Percentiles rank a stretch among this genome's conserved stretches.
These are phyloP conservation scores for Rubia peregrina DNA, from an alignment of 305 asterid genomes.

Conservation along the genomic window DNA sequence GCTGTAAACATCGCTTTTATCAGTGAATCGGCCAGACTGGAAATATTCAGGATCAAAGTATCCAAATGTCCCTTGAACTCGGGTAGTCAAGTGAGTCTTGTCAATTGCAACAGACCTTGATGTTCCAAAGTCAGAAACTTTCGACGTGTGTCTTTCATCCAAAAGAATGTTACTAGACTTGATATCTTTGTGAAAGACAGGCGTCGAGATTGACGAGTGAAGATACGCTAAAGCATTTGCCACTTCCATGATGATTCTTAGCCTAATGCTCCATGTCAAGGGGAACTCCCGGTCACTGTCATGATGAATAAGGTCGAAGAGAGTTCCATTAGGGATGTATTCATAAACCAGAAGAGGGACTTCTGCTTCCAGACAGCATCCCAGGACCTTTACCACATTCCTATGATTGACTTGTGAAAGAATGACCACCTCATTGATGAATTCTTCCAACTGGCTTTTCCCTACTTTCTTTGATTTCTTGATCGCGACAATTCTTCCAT, in stretches of 20 bases:
- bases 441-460: not conserved
- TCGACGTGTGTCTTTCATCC: not conserved
- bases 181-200: not conserved
- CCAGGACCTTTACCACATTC: not conserved
- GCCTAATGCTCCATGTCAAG: not conserved
- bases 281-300: not conserved
- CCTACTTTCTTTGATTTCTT: not conserved
- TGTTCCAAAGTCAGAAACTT: not conserved
- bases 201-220: not conserved
- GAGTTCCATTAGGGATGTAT: not conserved
- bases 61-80: constrained; percentile 5
- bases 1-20: constrained; percentile 6
- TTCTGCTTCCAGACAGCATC: not conserved
- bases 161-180: not conserved
- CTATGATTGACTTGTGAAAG: constrained; percentile 1
- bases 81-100: constrained; percentile 1
- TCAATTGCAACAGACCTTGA: constrained; percentile 8
- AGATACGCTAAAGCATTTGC: not conserved
- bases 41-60: not conserved
- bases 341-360: not conserved
- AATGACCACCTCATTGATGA: not conserved
- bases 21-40: not conserved
- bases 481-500: no score
- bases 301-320: not conserved
- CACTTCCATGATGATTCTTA: not conserved